Conservation (phyloP, 1,139 yeast genomes). For the Wickerhamiella infanticola region DNA sequence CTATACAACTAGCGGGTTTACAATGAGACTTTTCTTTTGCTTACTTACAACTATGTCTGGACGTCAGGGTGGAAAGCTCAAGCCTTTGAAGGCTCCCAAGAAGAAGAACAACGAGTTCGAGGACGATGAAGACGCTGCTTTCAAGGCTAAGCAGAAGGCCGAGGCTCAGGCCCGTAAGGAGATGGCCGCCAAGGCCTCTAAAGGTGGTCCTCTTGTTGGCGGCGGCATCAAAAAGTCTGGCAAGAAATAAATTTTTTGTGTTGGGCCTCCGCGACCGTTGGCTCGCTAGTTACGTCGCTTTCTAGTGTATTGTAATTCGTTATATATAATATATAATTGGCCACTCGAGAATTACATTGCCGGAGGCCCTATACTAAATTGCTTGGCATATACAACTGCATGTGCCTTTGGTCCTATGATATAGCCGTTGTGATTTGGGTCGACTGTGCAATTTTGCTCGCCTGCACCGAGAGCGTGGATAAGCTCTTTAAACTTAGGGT, state of each 20-base stretch:
- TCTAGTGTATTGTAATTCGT: no score
- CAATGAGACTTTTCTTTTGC: background rate
- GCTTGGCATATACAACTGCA: background rate
- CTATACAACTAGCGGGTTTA: no score
- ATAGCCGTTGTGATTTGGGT: constrained; percentile 2
- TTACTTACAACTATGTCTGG: constrained; percentile 29
- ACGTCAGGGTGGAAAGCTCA: constrained; percentile 31
- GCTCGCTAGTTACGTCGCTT: no score
- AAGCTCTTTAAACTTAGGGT: background rate
- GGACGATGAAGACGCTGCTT: constrained; percentile 81
- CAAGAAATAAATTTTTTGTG: constrained; percentile 8
- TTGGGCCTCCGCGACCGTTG: no score
- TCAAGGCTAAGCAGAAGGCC: constrained; percentile 87
- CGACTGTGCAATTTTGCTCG: background rate
- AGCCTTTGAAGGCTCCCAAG: constrained; percentile 27
- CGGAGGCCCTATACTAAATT: background rate
- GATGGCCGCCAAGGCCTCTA: constrained; percentile 71
- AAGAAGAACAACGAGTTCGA: constrained; percentile 54
- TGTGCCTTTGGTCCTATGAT: constrained; percentile 1
- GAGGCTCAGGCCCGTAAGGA: constrained; percentile 88
- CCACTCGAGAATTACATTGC: background rate
- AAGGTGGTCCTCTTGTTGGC: constrained; percentile 82
- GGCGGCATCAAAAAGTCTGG: constrained; percentile 79
- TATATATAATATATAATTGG: no score
- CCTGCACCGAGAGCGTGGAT: background rate